Conservation (phyloP, 129 eudicot genomes). For the Escallonia herrerae region DNA sequence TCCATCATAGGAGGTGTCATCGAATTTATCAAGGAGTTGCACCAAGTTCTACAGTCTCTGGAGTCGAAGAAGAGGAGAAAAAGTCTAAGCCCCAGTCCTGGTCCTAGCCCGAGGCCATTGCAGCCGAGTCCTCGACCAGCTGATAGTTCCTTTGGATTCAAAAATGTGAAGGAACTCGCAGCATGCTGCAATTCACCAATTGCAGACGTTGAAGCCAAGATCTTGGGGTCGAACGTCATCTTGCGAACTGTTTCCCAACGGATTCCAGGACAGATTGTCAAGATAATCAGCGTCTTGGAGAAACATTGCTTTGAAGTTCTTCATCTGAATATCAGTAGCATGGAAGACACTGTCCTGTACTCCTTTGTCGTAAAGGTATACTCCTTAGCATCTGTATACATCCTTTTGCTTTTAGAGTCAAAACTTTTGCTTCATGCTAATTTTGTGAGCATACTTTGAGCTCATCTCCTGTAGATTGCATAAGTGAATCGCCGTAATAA, state of each 20-base stretch:
- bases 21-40: slow-evolving; percentile 96
- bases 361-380: slow-evolving; percentile 88
- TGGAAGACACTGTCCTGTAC: slow-evolving; percentile 94
- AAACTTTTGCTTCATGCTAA: not conserved
- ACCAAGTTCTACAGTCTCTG: slow-evolving; percentile 67
- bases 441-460: not conserved
- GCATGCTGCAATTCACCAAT: slow-evolving; percentile 78
- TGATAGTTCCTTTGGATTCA: slow-evolving; percentile 31
- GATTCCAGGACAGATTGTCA: slow-evolving; percentile 79
- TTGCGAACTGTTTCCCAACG: slow-evolving; percentile 70
- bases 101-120: slow-evolving; percentile 51
- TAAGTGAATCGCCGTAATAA: too few species aligned
- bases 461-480: not conserved
- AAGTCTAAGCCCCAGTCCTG: slow-evolving; percentile 88
- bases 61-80: slow-evolving; percentile 86
- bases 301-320: slow-evolving; percentile 74
- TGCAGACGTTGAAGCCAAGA: slow-evolving; percentile 93
- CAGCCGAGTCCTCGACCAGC: slow-evolving; percentile 47
- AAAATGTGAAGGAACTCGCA: slow-evolving; percentile 64
- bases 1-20: slow-evolving; percentile 94
- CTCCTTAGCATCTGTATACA: not conserved
- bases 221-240: slow-evolving; percentile 78
- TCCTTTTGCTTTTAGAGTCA: not conserved
- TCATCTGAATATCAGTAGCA: slow-evolving; percentile 90
- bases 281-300: slow-evolving; percentile 67